Base-by-base conservation (phyloP, 1,284 basidiomycete genomes). In the Leucoagaricus sp. region DNA sequence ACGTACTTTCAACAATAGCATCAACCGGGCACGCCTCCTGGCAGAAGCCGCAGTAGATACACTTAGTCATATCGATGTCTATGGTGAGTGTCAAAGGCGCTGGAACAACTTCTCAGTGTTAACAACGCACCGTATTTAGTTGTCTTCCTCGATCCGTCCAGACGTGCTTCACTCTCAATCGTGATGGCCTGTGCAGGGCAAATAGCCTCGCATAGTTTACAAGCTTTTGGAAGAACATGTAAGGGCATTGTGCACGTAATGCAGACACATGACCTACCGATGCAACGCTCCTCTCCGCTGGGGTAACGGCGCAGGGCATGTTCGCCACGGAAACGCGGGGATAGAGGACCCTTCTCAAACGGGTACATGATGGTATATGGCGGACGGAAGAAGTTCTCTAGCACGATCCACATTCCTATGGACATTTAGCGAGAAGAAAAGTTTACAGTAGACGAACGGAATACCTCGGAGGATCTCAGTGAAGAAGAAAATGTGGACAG, bases 11-110 rank as follows among this genome's bases (percentile, higher is more conserved):
- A 59, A 99, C 97, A 67, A 99, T 99, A 57, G 97, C 97, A 75
- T 99, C 97, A 58, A 99, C 97, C 12, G 97, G 97, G 75, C 97
- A 99, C 31, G 97, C 97, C 79, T 99, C 97, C 76, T 97, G 95
- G 76, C 94, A 96, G 81, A 96, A 96, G 58, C 94, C 94, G 74
- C 95, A 98, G 80, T 98, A 98, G 70, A 98, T 98, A 75, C 96
- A 98, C 81, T 87, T 92, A 55, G 90, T 92, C 89, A 92, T 98
- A 74, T 98, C 96, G 68, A 98, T 94, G 75, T 97, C 93, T 94
- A 57, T 41, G 34, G 44, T 12, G 38, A 15, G 6, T 54, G 47
- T 61, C 26, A 61, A 49, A 34, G 69, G 70, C 58, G 58, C 69
- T 33, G 53, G 38, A 33, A 21, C 54, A 60, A 52, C 61, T 44